Base-by-base conservation (phyloP, 352 stramenopile species). In the Pythium folliculosum region DNA sequence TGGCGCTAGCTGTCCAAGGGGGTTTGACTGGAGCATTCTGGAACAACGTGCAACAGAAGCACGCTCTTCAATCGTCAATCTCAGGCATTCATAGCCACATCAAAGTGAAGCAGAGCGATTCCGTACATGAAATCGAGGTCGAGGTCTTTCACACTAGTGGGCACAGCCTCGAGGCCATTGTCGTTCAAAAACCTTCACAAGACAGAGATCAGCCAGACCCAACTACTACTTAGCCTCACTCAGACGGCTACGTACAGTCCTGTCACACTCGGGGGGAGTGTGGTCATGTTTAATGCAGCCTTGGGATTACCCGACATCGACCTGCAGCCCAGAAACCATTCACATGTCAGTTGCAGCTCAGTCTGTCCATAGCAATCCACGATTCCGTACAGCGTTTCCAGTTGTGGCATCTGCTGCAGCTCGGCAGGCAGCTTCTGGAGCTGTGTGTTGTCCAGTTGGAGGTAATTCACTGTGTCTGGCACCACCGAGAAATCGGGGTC, bases 231-330 rank as follows among this genome's bases (percentile, higher is more conserved):
- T 32, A 32, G 2, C 27, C 27, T 32, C 43, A 9, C 43, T n/a
- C 43, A 2, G 2, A 49, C 43, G 6, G 5, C 10, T 49, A 60
- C 53, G n/a, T 37, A 60, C 53, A 60, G 8, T 50, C 1, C 10
- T 17, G 7, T 35, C 5, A 60, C n/a, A 19, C 35, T 37, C 3
- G 37, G 10, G 1, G 53, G 37, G 5, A 60, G 21, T 3, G 22
- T 19, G 6, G 1, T 50, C 2, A 60, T n/a, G 49, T 60, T 21
- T 7, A 13, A 14, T 10, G 49, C 53, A 8, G 35, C 53, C 19
- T 60, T 48, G 48, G 53, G 53, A 37, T 60, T 60, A n/a, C 53
- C 53, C 4, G n/a, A 17, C 3, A 60, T 35, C 3, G n/a, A 60
- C 9, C 53, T 60, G 5, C 7, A 30, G n/a, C 12, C 22, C 12